Base-by-base conservation (phyloP, 305 asterid species). In the Fraxinus ornus region DNA sequence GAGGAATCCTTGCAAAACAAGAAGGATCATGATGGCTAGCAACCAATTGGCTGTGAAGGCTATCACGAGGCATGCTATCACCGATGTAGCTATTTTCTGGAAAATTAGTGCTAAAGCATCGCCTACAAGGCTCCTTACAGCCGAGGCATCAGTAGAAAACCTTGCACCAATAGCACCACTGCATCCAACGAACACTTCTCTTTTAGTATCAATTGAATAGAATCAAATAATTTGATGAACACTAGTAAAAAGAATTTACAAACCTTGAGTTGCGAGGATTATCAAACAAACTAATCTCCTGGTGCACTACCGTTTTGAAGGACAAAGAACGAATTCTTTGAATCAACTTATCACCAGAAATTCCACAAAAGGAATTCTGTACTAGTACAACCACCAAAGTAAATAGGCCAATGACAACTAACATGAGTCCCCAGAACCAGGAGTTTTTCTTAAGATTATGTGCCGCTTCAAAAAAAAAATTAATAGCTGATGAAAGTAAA, bases 281-380 rank as follows among this genome's bases (percentile, higher is more conserved):
- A 73, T 94, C 98, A 60, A 93, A 93, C 98, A 97, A 94, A 72
- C 94, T 90, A 79, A 93, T 94, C 88, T 94, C 97, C 78, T 89
- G 95, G 90, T 91, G 93, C 64, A 91, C 95, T 1, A 93, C 92
- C 83, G 90, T 94, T 80, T 83, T 88, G 81, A 94, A 94, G 0
- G 94, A 70, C 84, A 93, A 17, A 7, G 95, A 91, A 39, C 97
- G 92, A 57, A 94, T 84, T 85, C 97, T 90, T 62, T 86, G 87
- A 2, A 94, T 90, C 89, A 94, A 79, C 71, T 83, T 92, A 10
- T 94, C 94, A n/a, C 98, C 97, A 0, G 97, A 94, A 70, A 94
- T 79, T 75, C 95, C 97, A 13, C 93, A 94, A 39, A 91, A 90
- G 89, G 60, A 90, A 77, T 91, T 91, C 79, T 94, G 97, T 21